Percentiles rank a stretch among this genome's conserved stretches.
phyloP scores from a whole-genome alignment of 805 yeast genomes.

The Saturnispora zaruensis region DNA sequence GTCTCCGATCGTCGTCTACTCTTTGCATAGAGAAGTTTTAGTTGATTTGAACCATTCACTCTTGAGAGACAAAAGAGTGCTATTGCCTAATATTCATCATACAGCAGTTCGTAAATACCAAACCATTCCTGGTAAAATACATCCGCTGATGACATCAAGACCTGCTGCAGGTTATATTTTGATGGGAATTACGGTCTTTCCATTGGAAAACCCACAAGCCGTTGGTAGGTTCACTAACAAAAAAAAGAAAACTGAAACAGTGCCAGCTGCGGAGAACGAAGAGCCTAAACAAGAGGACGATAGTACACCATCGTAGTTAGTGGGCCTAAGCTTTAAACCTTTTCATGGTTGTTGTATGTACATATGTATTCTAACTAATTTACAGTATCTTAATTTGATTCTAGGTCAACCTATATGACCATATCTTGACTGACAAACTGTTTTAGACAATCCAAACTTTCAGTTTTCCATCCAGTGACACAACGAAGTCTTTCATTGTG shows the following conservation, averaged over 20 bases:
- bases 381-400: not conserved
- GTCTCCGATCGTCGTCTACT: slow-evolving; percentile 75
- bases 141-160: slow-evolving; percentile 89
- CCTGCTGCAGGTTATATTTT: slow-evolving; percentile 88
- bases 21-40: slow-evolving; percentile 71
- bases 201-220: slow-evolving; percentile 54
- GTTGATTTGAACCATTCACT: slow-evolving; percentile 67
- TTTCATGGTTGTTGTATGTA: not conserved
- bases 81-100: slow-evolving; percentile 79
- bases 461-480: slow-evolving; percentile 50
- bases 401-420: not conserved
- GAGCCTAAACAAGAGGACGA: slow-evolving; percentile 6
- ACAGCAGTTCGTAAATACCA: slow-evolving; percentile 81
- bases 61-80: slow-evolving; percentile 54
- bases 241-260: slow-evolving; percentile 29
- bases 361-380: slow-evolving; percentile 1
- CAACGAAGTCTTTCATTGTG: slow-evolving; percentile 45
- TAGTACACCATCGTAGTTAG: not conserved
- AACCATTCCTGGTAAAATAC: slow-evolving; percentile 88
- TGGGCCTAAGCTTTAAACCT: not conserved
- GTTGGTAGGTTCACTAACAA: slow-evolving; percentile 55
- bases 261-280: slow-evolving; percentile 9
- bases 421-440: not conserved
- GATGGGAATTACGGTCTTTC: slow-evolving; percentile 71
- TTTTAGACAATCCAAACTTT: not conserved